phyloP scores from a whole-genome alignment of 2,329 filamentous ascomycete genomes.

The Polychaeton citri region DNA sequence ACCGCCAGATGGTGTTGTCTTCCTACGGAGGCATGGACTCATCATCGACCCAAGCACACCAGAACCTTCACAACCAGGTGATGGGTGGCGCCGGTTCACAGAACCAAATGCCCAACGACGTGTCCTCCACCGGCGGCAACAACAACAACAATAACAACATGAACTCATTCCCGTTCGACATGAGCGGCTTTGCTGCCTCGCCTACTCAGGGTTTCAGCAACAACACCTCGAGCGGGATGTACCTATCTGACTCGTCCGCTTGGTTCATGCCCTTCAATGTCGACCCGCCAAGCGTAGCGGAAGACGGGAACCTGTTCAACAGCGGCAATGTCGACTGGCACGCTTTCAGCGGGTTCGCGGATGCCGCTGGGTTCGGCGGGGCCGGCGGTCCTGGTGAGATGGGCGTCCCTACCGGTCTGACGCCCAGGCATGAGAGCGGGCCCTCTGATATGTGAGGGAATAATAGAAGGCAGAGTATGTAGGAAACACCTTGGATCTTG shows the following conservation, averaged over 20 bases:
- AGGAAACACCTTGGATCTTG: too few species aligned
- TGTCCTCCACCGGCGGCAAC: too few species aligned
- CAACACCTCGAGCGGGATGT: conserved; percentile 8
- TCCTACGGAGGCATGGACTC: conserved; percentile 49
- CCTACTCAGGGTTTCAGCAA: conserved; percentile 3
- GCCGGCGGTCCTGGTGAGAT: conserved; percentile 1
- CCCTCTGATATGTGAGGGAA: too few species aligned
- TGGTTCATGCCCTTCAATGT: conserved; percentile 95
- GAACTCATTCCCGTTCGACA: conserved; percentile 7
- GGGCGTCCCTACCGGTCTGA: conserved; percentile 11
- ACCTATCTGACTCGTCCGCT: conserved; percentile 41
- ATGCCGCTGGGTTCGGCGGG: conserved; percentile 4
- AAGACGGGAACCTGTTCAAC: conserved; percentile 21
- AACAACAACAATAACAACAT: conserved; percentile 4
- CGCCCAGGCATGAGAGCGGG: too few species aligned
- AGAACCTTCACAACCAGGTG: conserved; percentile 2
- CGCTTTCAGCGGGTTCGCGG: conserved; percentile 15
- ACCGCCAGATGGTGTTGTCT: conserved; percentile 63
- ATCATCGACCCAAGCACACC: conserved; percentile 14
- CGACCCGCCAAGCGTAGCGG: conserved; percentile 47
- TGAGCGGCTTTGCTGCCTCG: conserved; percentile 9
- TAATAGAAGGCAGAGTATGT: too few species aligned
- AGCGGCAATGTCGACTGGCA: conserved; percentile 18
- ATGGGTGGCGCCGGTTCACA: background rate
- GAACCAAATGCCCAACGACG: conserved; percentile 2